Evolutionary conservation across 106 monocot genomes (phyloP).

Genomic region (Dioscorea zingiberensis): DNA sequence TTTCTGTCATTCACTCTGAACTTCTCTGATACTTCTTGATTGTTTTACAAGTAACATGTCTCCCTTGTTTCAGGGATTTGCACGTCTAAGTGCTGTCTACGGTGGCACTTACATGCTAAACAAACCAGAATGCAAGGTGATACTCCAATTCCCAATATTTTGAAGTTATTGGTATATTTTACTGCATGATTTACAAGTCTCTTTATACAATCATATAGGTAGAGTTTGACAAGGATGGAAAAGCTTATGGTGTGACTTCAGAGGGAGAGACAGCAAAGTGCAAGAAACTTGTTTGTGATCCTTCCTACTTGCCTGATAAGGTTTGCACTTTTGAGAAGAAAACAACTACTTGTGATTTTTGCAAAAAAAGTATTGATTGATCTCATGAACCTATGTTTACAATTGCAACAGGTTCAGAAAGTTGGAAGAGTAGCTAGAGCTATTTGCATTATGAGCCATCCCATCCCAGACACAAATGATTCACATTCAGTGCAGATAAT

Average conservation of each 20-base stretch:
- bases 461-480: conserved; percentile 76
- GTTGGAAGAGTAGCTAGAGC: conserved; percentile 90
- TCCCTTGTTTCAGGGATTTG: conserved; percentile 54
- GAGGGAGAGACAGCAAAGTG: conserved; percentile 87
- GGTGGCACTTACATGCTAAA: conserved; percentile 93
- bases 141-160: neutral
- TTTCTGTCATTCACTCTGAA: neutral
- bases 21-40: neutral
- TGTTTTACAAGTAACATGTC: neutral
- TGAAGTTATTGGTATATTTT: neutral
- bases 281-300: conserved; percentile 92
- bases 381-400: neutral
- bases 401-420: conserved; percentile 53
- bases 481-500: conserved; percentile 93
- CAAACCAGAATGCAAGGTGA: conserved; percentile 90
- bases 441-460: conserved; percentile 98
- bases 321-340: conserved; percentile 12
- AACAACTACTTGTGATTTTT: no score
- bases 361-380: neutral
- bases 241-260: conserved; percentile 82
- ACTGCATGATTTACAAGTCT: neutral
- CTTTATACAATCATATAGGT: conserved; percentile 28
- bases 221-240: conserved; percentile 71
- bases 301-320: conserved; percentile 79
- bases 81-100: conserved; percentile 93